phyloP scores from a whole-genome alignment of 2,329 filamentous ascomycete genomes.

The Plectosphaerella sp. region DNA sequence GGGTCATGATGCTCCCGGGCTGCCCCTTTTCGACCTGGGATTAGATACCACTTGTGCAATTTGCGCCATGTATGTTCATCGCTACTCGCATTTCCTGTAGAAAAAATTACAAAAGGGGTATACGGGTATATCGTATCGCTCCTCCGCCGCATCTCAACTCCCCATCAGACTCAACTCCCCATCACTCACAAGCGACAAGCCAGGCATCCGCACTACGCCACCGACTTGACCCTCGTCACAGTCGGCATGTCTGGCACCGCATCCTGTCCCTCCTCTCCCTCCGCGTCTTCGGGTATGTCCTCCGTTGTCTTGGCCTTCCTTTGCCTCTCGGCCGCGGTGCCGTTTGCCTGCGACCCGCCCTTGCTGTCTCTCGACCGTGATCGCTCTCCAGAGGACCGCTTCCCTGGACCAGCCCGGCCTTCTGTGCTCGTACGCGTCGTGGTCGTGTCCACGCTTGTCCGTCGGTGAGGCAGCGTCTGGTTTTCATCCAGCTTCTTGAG shows the following conservation, averaged over 20 bases:
- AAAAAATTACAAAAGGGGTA: neutral
- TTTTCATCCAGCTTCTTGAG: constrained; percentile 13
- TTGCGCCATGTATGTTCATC: too few relatives aligned
- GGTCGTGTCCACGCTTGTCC: constrained; percentile 3
- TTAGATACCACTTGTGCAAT: too few relatives aligned
- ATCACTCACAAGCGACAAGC: neutral
- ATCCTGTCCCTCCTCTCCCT: neutral
- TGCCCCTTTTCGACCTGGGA: too few relatives aligned
- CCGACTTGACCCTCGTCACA: neutral
- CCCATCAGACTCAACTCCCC: neutral
- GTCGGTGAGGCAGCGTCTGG: constrained; percentile 6
- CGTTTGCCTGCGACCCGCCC: neutral
- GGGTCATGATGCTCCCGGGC: too few relatives aligned
- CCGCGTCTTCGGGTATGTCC: constrained; percentile 1
- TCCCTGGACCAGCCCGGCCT: neutral
- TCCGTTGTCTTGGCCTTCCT: neutral
- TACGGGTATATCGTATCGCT: neutral
- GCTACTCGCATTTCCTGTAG: too few relatives aligned
- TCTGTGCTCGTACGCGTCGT: neutral
- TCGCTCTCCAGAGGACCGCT: neutral
- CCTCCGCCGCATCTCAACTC: neutral
- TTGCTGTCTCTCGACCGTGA: neutral
- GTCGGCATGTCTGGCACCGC: neutral
- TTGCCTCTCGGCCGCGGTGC: neutral
- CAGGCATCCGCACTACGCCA: neutral